Percentiles rank a stretch among this genome's conserved stretches.
Conservation (phyloP, 1,284 basidiomycete genomes). For the Ceratobasidium sp. region DNA sequence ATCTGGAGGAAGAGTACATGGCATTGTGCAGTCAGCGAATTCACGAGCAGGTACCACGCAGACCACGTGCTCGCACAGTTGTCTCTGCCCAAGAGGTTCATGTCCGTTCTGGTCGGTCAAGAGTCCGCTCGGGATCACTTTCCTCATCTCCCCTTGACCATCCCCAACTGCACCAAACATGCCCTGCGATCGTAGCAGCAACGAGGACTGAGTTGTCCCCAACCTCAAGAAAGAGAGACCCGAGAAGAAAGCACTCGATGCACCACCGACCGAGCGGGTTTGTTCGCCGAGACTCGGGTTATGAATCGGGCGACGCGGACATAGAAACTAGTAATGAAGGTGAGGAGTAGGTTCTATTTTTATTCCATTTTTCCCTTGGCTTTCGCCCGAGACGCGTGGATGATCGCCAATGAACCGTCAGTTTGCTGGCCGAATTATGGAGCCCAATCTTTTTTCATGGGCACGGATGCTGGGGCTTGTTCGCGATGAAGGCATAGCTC, state of each 20-base stretch:
- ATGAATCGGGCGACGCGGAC: conserved; percentile 27
- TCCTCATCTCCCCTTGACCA: conserved; percentile 14
- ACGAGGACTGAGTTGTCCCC: background rate
- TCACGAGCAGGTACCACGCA: conserved; percentile 2
- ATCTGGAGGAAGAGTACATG: conserved; percentile 6
- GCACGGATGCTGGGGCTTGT: no score
- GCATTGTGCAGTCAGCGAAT: background rate
- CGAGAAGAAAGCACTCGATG: conserved; percentile 15
- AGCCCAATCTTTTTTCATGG: no score
- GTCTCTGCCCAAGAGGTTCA: background rate
- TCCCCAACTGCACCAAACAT: conserved; percentile 2
- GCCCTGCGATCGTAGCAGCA: background rate
- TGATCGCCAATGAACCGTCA: no score
- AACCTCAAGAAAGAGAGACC: background rate
- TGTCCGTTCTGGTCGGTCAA: background rate
- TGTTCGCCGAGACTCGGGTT: conserved; percentile 20
- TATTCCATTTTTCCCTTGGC: background rate
- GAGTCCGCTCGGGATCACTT: conserved; percentile 2
- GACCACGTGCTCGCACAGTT: conserved; percentile 21
- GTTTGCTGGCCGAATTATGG: no score
- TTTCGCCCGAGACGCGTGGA: background rate
- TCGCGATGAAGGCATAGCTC: no score
- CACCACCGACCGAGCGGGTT: background rate
- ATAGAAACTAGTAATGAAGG: conserved; percentile 21
- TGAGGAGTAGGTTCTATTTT: background rate